phyloP scores from a whole-genome alignment of 805 yeast genomes.

The Middelhovenomyces tepae region DNA sequence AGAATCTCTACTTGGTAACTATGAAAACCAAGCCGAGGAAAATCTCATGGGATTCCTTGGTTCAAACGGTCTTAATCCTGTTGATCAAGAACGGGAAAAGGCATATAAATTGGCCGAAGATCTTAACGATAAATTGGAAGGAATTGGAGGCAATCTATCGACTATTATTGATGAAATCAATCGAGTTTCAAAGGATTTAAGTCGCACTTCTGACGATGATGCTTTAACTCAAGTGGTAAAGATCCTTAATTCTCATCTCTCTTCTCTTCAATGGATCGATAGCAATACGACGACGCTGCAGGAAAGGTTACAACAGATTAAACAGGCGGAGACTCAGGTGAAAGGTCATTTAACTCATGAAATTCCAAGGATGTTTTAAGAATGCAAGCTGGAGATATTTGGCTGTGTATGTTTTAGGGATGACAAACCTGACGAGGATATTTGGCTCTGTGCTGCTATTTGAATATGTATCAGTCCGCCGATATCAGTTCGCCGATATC shows the following conservation, averaged over 20 bases:
- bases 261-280: conserved; percentile 83
- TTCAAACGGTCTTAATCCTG: conserved; percentile 31
- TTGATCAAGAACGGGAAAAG: conserved; percentile 78
- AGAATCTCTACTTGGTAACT: conserved; percentile 70
- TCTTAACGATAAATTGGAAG: conserved; percentile 71
- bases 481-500: no score
- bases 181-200: conserved; percentile 64
- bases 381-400: no score
- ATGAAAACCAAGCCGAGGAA: conserved; percentile 51
- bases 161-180: conserved; percentile 24
- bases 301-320: conserved; percentile 44
- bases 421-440: no score
- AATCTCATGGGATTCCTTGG: conserved; percentile 17
- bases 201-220: conserved; percentile 46
- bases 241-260: conserved; percentile 79
- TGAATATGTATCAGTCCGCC: no score
- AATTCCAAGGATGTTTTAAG: no score
- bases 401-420: no score
- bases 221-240: conserved; percentile 50
- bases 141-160: conserved; percentile 65
- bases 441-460: no score
- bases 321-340: no score
- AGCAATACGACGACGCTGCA: conserved; percentile 59
- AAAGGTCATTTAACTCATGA: no score
- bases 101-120: conserved; percentile 83